Conservation (phyloP, 192 early-diverging fungal species). For the Obelidium mucronatum region DNA sequence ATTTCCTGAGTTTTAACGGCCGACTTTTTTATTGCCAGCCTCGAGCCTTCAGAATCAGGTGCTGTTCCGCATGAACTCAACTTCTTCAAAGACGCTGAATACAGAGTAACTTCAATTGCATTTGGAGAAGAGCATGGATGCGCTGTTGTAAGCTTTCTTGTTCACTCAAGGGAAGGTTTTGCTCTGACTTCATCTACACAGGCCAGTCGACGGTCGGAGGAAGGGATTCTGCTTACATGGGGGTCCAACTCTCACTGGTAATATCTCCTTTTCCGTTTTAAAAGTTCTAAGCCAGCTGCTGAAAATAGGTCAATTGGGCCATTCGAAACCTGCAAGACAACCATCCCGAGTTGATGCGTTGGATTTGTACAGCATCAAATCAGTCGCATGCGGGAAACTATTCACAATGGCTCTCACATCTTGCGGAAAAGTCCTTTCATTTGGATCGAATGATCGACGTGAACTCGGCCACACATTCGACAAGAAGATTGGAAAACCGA, state of each 20-base stretch:
- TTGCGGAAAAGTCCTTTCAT: constrained; percentile 20
- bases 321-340: background rate
- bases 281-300: too few species aligned
- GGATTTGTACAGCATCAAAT: constrained; percentile 15
- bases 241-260: background rate
- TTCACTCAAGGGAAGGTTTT: too few species aligned
- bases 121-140: constrained; percentile 18
- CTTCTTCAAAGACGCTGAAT: background rate
- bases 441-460: constrained; percentile 4
- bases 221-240: constrained; percentile 21
- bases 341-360: constrained; percentile 18
- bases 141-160: constrained; percentile 16
- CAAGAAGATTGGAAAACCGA: background rate
- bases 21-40: too few species aligned
- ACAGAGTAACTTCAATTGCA: background rate
- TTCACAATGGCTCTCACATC: constrained; percentile 24
- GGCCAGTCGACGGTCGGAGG: background rate
- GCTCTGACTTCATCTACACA: background rate
- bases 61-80: background rate
- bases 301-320: constrained; percentile 20
- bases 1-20: too few species aligned
- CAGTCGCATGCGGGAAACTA: constrained; percentile 6
- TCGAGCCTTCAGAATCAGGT: too few species aligned
- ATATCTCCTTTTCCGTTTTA: background rate
- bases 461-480: constrained; percentile 27